Percentiles rank a stretch among this genome's conserved stretches.
These are phyloP conservation scores for Anthracocystis panici-leucophaei DNA, from an alignment of 1,284 basidiomycete genomes.

Conservation along the genomic window DNA sequence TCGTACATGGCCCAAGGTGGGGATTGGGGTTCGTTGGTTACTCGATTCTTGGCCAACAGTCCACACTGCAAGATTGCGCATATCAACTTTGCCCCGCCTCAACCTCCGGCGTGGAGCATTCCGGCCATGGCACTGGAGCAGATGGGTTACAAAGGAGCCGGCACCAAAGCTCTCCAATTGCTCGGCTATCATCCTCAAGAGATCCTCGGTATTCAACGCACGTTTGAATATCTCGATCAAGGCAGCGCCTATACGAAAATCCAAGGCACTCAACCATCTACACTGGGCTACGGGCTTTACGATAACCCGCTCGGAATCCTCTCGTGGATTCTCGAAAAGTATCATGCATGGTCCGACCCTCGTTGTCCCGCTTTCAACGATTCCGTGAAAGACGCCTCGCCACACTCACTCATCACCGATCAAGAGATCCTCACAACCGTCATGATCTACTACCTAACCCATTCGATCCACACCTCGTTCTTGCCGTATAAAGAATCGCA, in stretches of 20 bases:
- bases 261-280: constrained; percentile 33
- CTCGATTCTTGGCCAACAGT: constrained; percentile 48
- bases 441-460: constrained; percentile 56
- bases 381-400: constrained; percentile 2
- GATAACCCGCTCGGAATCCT: constrained; percentile 42
- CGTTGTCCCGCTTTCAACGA: constrained; percentile 52
- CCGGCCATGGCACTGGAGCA: constrained; percentile 33
- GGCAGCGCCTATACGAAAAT: constrained; percentile 39
- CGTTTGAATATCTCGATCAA: constrained; percentile 27
- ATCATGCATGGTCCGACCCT: constrained; percentile 57
- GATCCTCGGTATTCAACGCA: constrained; percentile 24
- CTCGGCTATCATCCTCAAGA: constrained; percentile 40
- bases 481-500: constrained; percentile 50
- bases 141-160: constrained; percentile 16
- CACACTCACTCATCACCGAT: constrained; percentile 43
- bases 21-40: constrained; percentile 58
- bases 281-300: constrained; percentile 32
- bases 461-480: constrained; percentile 52
- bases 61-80: constrained; percentile 55
- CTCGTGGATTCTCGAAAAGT: constrained; percentile 53
- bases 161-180: constrained; percentile 7
- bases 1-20: constrained; percentile 61
- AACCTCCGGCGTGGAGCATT: constrained; percentile 33
- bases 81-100: constrained; percentile 51
- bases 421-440: constrained; percentile 49